Percentiles rank a stretch among this genome's conserved stretches.
Conservation (phyloP, 768 basidiomycete genomes). For the Pulveroboletus sp. region DNA sequence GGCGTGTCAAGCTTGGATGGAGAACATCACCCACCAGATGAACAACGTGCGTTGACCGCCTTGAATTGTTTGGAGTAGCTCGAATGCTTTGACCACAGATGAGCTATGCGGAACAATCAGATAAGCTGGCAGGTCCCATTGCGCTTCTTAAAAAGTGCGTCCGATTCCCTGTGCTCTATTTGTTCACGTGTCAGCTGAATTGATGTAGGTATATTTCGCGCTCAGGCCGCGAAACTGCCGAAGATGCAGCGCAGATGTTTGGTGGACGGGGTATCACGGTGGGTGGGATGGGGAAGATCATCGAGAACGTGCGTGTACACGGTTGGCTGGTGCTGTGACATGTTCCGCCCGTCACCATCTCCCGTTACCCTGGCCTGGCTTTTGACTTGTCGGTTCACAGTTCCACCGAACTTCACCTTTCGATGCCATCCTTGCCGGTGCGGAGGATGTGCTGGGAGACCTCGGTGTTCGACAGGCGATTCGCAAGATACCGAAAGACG, state of each 20-base stretch:
- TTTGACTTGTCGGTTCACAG: conserved; percentile 31
- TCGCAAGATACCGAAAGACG: conserved; percentile 58
- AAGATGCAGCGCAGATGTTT: conserved; percentile 80
- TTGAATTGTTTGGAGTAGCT: not conserved
- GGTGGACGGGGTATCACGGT: conserved; percentile 85
- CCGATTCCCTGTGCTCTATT: not conserved
- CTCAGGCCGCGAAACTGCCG: conserved; percentile 44
- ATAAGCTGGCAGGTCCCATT: conserved; percentile 83
- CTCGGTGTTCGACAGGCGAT: conserved; percentile 70
- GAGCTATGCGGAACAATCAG: conserved; percentile 79
- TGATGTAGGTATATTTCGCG: conserved; percentile 57
- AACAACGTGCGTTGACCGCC: conserved; percentile 53
- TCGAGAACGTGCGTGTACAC: conserved; percentile 62
- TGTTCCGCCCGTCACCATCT: not conserved
- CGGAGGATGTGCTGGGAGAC: conserved; percentile 70
- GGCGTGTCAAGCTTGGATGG: conserved; percentile 82
- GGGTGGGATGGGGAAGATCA: conserved; percentile 80
- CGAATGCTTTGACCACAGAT: conserved; percentile 46
- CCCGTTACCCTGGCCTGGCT: not conserved
- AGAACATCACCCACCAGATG: conserved; percentile 89
- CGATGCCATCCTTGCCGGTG: conserved; percentile 79
- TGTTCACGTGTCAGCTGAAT: conserved; percentile 1
- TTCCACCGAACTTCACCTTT: conserved; percentile 81
- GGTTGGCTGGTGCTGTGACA: not conserved
- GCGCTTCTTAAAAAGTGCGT: conserved; percentile 83